These are phyloP conservation scores for Myxozyma lipomycoides DNA, from an alignment of 805 yeast species.

Conservation along the genomic window DNA sequence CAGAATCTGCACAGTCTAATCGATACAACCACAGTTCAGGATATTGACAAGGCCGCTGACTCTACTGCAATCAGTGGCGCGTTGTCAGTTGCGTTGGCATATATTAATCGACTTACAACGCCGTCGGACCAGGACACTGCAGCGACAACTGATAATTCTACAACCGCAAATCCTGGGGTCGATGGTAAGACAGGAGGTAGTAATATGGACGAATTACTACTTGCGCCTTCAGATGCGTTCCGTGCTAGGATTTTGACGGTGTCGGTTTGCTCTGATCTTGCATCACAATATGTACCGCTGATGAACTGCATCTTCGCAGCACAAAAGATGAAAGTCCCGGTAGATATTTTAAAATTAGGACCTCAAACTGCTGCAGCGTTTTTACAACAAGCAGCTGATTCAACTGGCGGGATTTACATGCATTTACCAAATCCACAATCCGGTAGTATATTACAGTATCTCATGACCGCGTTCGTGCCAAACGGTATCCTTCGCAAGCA, in stretches of 20 bases:
- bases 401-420: constrained; percentile 86
- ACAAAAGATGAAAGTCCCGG: constrained; percentile 81
- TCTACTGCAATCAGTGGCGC: constrained; percentile 67
- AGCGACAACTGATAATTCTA: neutral
- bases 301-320: constrained; percentile 97
- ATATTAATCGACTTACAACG: constrained; percentile 50
- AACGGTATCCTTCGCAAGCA: constrained; percentile 80
- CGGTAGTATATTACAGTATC: constrained; percentile 72
- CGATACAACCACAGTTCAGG: constrained; percentile 36
- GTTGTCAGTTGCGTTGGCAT: constrained; percentile 72
- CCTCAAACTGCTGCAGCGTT: constrained; percentile 58
- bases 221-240: constrained; percentile 36
- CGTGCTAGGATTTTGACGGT: constrained; percentile 64
- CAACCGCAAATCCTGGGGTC: neutral
- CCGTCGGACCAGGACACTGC: constrained; percentile 1
- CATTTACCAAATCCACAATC: constrained; percentile 54
- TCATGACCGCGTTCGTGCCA: constrained; percentile 69
- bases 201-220: neutral
- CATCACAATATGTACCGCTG: constrained; percentile 80
- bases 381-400: constrained; percentile 92
- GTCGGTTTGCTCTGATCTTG: constrained; percentile 67
- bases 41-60: constrained; percentile 23
- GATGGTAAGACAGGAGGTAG: constrained; percentile 1
- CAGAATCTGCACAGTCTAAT: constrained; percentile 52
- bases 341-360: constrained; percentile 78